phyloP scores from a whole-genome alignment of 371 early-diverging fungal species.

The Apophysomyces ossiformis region DNA sequence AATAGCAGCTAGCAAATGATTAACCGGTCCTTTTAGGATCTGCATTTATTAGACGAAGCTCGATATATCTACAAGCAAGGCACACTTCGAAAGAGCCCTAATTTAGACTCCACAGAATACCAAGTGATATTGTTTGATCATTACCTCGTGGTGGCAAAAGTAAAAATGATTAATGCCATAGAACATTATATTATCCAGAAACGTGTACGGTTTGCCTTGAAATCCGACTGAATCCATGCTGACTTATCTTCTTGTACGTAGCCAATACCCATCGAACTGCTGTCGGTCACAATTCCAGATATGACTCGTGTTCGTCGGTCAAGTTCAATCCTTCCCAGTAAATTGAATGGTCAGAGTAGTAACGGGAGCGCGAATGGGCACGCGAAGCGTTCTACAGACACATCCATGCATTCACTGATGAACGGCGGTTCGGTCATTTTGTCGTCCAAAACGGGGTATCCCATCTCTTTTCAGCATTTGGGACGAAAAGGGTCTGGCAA shows the following conservation, averaged over 20 bases:
- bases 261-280: constrained; percentile 79
- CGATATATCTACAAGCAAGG: constrained; percentile 46
- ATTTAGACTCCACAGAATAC: constrained; percentile 62
- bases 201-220: constrained; percentile 23
- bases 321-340: constrained; percentile 56
- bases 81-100: constrained; percentile 50
- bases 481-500: constrained; percentile 66
- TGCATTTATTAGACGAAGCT: constrained; percentile 33
- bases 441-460: constrained; percentile 48
- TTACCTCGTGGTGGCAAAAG: constrained; percentile 44
- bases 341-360: constrained; percentile 15
- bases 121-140: constrained; percentile 57
- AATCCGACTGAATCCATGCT: not conserved
- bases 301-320: constrained; percentile 25
- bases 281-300: constrained; percentile 35
- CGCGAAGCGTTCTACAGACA: constrained; percentile 10
- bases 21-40: constrained; percentile 27
- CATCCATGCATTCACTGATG: not conserved
- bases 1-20: not conserved
- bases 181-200: constrained; percentile 45
- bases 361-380: constrained; percentile 12
- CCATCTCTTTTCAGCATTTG: constrained; percentile 77
- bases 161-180: constrained; percentile 29
- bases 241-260: constrained; percentile 14
- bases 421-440: constrained; percentile 9